phyloP scores from a whole-genome alignment of 768 basidiomycete species.

The Clavaria fumosa region DNA sequence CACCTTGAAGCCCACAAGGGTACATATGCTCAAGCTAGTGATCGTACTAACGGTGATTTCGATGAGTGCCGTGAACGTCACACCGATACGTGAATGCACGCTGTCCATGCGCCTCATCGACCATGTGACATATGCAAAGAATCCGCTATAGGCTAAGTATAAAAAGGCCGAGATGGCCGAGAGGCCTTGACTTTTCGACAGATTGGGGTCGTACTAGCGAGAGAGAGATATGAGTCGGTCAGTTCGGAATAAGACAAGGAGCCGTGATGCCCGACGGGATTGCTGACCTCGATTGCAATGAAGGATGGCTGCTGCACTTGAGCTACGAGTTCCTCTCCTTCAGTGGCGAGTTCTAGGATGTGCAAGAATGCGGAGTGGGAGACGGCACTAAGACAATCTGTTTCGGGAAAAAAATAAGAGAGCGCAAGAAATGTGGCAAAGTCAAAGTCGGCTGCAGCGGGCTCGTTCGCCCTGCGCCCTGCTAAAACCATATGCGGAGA shows the following conservation, averaged over 20 bases:
- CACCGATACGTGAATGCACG: conserved; percentile 80
- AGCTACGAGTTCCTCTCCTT: conserved; percentile 18
- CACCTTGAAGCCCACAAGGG: conserved; percentile 74
- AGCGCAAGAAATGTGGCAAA: conserved; percentile 59
- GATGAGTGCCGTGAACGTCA: conserved; percentile 86
- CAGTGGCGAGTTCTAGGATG: conserved; percentile 27
- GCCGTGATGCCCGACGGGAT: background rate
- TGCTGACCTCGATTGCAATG: conserved; percentile 31
- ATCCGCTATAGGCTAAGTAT: conserved; percentile 61
- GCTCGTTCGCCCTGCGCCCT: conserved; percentile 42
- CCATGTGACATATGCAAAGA: conserved; percentile 61
- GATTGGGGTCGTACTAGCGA: conserved; percentile 37
- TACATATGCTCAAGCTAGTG: conserved; percentile 86
- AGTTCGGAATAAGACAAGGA: too few species aligned
- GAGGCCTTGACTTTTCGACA: conserved; percentile 29
- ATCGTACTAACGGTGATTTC: conserved; percentile 88
- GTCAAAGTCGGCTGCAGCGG: conserved; percentile 35
- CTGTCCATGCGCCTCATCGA: conserved; percentile 65
- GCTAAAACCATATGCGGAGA: conserved; percentile 67
- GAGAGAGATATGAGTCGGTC: conserved; percentile 6
- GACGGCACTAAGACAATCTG: conserved; percentile 44
- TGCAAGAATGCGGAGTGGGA: conserved; percentile 55
- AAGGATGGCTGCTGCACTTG: conserved; percentile 21
- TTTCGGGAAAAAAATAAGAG: conserved; percentile 72
- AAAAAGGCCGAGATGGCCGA: conserved; percentile 55